These are phyloP conservation scores for Pichia gijzeniarum DNA, from an alignment of 805 yeast species.

Conservation along the genomic window DNA sequence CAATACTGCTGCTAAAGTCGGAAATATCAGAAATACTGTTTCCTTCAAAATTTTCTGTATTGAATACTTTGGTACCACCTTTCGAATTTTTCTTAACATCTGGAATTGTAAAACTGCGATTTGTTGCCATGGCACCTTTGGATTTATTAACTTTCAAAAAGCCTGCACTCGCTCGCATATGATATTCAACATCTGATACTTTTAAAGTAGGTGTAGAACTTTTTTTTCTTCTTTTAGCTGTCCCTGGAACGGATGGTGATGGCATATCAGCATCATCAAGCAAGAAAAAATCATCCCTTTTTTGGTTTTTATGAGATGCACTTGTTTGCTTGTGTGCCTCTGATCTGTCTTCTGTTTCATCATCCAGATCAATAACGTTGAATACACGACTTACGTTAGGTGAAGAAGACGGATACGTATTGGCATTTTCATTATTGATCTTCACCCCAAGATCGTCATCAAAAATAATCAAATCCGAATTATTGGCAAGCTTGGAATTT, in stretches of 20 bases:
- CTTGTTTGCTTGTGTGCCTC: too few relatives aligned
- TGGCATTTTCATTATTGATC: background rate
- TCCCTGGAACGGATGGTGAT: too few relatives aligned
- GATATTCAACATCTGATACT: too few relatives aligned
- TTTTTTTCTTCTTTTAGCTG: too few relatives aligned
- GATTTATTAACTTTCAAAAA: too few relatives aligned
- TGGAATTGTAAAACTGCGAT: too few relatives aligned
- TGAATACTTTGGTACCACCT: background rate
- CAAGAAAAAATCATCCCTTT: too few relatives aligned
- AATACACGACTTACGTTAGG: background rate
- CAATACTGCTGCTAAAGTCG: slow-evolving; percentile 3
- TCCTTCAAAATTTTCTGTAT: background rate
- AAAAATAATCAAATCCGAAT: background rate
- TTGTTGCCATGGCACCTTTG: too few relatives aligned
- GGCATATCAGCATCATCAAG: too few relatives aligned
- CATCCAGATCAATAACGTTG: background rate
- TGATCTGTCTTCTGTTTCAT: background rate
- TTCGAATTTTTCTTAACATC: background rate
- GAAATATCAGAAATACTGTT: slow-evolving; percentile 1
- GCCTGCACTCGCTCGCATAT: too few relatives aligned
- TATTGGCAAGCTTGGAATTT: background rate
- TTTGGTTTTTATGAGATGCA: too few relatives aligned
- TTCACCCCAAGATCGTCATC: background rate
- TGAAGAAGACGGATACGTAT: slow-evolving; percentile 3
- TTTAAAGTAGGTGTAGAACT: too few relatives aligned